These are phyloP conservation scores for Elsinoe perseae DNA, from an alignment of 2,329 filamentous ascomycete genomes.

Conservation along the genomic window DNA sequence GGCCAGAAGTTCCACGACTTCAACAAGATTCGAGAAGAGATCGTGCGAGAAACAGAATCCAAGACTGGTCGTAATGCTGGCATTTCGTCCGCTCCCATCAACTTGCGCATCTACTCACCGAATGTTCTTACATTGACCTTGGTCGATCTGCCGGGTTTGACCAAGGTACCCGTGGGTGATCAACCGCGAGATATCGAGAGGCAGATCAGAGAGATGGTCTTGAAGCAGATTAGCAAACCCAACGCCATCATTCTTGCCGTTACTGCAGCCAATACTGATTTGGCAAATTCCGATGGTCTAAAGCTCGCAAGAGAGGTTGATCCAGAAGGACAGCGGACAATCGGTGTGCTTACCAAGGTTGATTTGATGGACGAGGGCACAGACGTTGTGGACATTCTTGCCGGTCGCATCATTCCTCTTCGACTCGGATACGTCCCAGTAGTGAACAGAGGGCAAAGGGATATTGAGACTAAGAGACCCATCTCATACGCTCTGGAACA, in stretches of 20 bases:
- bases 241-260: constrained; percentile 98
- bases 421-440: constrained; percentile 93
- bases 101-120: constrained; percentile 94
- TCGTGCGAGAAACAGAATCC: constrained; percentile 88
- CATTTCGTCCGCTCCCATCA: constrained; percentile 95
- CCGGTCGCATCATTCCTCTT: constrained; percentile 91
- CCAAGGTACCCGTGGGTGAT: constrained; percentile 92
- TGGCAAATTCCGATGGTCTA: constrained; percentile 96
- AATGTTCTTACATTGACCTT: constrained; percentile 95
- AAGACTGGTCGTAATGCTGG: constrained; percentile 95
- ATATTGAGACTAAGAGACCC: constrained; percentile 96
- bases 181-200: constrained; percentile 94
- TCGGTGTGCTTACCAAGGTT: constrained; percentile 96
- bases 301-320: constrained; percentile 96
- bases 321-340: constrained; percentile 92
- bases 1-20: constrained; percentile 98
- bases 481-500: constrained; percentile 86
- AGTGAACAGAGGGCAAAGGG: constrained; percentile 93
- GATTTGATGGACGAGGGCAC: constrained; percentile 99
- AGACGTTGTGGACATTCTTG: constrained; percentile 96
- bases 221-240: constrained; percentile 97
- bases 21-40: constrained; percentile 96
- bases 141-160: constrained; percentile 92
- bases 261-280: constrained; percentile 91
- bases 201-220: constrained; percentile 95